These are phyloP conservation scores for Thielaviopsis populi DNA, from an alignment of 2,329 filamentous ascomycete species.

Conservation along the genomic window DNA sequence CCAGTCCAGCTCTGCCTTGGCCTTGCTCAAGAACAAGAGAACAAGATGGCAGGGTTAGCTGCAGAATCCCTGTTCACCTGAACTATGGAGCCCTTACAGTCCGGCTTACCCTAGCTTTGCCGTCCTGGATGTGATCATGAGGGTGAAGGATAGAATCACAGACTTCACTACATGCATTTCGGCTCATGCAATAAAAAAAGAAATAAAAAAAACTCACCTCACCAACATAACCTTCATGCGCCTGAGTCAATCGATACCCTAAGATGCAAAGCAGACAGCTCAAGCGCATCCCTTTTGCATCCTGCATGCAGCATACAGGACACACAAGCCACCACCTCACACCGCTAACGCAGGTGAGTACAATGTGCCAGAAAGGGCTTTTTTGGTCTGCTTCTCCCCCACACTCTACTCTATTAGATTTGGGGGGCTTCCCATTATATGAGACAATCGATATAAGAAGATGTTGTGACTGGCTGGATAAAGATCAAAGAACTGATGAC, in stretches of 20 bases:
- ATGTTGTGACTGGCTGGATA: not conserved
- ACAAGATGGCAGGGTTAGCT: not conserved
- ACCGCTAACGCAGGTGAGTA: not conserved
- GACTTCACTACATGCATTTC: not conserved
- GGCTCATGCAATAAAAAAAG: not conserved
- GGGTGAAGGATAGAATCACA: not conserved
- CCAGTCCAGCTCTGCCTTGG: not conserved
- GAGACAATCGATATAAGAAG: not conserved
- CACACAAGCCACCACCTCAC: not conserved
- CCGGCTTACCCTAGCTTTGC: not conserved
- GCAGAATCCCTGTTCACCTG: constrained; percentile 5
- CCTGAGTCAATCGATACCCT: not conserved
- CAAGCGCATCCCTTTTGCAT: not conserved
- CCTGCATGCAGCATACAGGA: not conserved
- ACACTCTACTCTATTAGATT: too few species aligned
- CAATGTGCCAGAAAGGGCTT: not conserved
- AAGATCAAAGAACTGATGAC: not conserved
- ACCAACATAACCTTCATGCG: not conserved
- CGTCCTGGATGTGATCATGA: not conserved
- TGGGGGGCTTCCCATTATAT: not conserved
- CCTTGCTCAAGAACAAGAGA: not conserved
- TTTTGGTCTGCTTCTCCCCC: too few species aligned
- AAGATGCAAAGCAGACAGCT: not conserved
- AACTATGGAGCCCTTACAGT: constrained; percentile 3
- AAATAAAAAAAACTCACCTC: too few species aligned